A percentile compares a stretch with the other conserved stretches of the same genome.
Conservation (phyloP, 371 early-diverging fungal species). For the Syncephalastrum contaminatum region DNA sequence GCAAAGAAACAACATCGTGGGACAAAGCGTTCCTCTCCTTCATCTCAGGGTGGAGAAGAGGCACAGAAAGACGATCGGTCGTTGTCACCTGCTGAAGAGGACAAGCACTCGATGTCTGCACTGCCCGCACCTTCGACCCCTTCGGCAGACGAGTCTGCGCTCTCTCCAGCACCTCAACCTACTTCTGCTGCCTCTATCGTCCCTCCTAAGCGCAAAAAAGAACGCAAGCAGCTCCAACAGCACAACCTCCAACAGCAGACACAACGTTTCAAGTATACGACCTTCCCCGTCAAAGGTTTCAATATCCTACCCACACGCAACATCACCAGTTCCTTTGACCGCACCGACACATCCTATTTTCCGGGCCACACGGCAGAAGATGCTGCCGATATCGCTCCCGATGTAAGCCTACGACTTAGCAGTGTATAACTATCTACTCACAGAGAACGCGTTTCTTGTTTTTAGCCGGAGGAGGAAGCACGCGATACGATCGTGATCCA, state of each 20-base stretch:
- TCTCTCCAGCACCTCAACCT: not conserved
- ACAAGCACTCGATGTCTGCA: too few relatives aligned
- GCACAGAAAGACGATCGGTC: too few relatives aligned
- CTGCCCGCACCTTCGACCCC: too few relatives aligned
- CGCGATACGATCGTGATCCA: slow-evolving; percentile 78
- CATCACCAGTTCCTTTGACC: slow-evolving; percentile 41
- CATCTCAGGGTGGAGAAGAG: too few relatives aligned
- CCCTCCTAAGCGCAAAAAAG: not conserved
- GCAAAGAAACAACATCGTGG: not conserved
- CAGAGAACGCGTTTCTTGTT: not conserved
- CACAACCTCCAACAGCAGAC: slow-evolving; percentile 1
- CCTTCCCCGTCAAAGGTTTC: slow-evolving; percentile 48
- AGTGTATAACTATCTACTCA: not conserved
- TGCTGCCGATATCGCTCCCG: slow-evolving; percentile 27
- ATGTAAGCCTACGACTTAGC: slow-evolving; percentile 33
- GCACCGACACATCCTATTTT: slow-evolving; percentile 36
- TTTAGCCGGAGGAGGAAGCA: slow-evolving; percentile 47
- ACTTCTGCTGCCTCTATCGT: not conserved
- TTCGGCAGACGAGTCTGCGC: not conserved
- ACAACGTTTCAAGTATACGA: slow-evolving; percentile 48
- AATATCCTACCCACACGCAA: slow-evolving; percentile 51
- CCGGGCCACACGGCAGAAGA: slow-evolving; percentile 40
- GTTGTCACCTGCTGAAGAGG: too few relatives aligned
- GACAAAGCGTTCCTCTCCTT: not conserved
- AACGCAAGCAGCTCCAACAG: not conserved